Evolutionary conservation across 352 stramenopile genomes (phyloP), one percentile per base, ranked within the genome.

Genomic region (Phytophthora boehmeriae): DNA sequence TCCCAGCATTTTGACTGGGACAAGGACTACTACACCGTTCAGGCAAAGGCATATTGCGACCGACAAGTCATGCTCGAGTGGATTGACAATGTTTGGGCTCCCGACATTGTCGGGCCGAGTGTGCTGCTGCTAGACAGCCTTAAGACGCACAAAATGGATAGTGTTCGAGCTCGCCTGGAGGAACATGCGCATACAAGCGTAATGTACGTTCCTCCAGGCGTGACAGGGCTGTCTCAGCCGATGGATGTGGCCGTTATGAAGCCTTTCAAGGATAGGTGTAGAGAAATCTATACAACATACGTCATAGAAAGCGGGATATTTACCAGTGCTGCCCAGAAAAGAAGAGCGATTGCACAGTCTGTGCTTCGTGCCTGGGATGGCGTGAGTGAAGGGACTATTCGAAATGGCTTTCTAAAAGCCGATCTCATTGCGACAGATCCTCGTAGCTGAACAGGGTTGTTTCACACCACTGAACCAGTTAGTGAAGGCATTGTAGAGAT

Each of bases 131-230:
- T 59, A 13, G 20, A 46, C n/a, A 45, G 52, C 19, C 42, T 59
- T 1, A 59, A 52, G 30, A 45, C 41, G 16, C 52, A 59, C 14
- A 59, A 52, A 14, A 43, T 58, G 36, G 36, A 56, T 34, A 19
- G 35, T 16, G 39, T 56, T 22, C 44, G 44, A 13, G 38, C 44
- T 51, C 23, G 27, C 44, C 13, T 51, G 27, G 44, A 38, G 23
- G 44, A 35, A 11, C 23, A 38, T 22, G 44, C 44, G 25, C n/a
- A 51, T 27, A 51, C 44, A 8, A 51, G n/a, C 25, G 44, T 51
- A 25, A 16, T 51, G 2, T 51, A 51, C 25, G 44, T 51, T 22
- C 22, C 25, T 51, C 25, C 44, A 25, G 44, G 25, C 11, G 27
- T 51, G 44, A 51, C 25, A 22, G 44, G 44, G 1, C 13, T 51